Percentiles rank a stretch among this genome's conserved stretches.
Evolutionary conservation across 2,329 filamentous ascomycete species (phyloP).

Genomic region (Xylariaceae sp.): DNA sequence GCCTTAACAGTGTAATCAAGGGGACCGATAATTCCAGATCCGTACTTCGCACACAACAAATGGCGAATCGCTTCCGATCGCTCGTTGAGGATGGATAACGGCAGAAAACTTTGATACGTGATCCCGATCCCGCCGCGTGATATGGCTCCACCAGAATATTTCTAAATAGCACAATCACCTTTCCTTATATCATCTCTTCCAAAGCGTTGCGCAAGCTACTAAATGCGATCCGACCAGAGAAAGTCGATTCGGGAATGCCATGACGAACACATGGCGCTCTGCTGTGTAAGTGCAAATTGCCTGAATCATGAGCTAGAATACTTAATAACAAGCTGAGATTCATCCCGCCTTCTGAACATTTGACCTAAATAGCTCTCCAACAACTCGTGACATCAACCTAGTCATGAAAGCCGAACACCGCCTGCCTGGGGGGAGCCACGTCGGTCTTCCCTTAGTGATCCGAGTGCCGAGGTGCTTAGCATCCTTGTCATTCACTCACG

Average conservation of each 20-base stretch:
- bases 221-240: too few species aligned
- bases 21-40: background rate
- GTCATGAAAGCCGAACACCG: background rate
- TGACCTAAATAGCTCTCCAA: background rate
- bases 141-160: background rate
- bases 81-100: background rate
- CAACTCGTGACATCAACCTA: background rate
- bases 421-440: background rate
- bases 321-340: background rate
- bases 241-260: background rate
- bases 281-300: background rate
- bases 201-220: too few species aligned
- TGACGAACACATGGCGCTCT: background rate
- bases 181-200: background rate
- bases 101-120: background rate
- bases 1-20: background rate
- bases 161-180: background rate
- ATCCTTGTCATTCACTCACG: background rate
- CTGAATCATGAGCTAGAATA: background rate
- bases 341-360: background rate
- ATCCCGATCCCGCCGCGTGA: constrained; percentile 1
- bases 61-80: background rate
- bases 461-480: background rate
- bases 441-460: background rate
- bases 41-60: constrained; percentile 3